Percentiles rank a stretch among this genome's conserved stretches.
Evolutionary conservation across 768 basidiomycete genomes (phyloP).

Genomic region (Cyclocybe aegerita): DNA sequence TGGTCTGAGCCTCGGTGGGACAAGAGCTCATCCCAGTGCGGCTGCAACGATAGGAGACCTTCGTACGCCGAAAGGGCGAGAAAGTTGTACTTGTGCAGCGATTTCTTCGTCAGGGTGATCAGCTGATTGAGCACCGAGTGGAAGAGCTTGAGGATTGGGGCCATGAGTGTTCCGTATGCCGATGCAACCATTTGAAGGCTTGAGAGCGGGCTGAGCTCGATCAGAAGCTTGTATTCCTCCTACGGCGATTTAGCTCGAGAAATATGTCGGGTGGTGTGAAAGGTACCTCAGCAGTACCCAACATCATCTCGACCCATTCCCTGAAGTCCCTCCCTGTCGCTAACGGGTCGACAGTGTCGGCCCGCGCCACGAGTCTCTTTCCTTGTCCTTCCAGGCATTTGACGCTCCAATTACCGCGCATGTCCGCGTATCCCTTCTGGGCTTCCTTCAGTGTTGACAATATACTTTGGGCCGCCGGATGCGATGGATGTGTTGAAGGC

Average conservation of each 20-base stretch:
- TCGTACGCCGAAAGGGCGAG: conserved; percentile 75
- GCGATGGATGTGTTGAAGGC: conserved; percentile 80
- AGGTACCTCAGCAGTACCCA: conserved; percentile 66
- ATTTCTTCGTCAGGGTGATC: conserved; percentile 66
- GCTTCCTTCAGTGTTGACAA: conserved; percentile 69
- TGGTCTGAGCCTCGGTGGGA: conserved; percentile 45
- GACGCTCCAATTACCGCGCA: conserved; percentile 77
- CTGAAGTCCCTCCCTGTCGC: conserved; percentile 70
- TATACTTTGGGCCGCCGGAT: conserved; percentile 70
- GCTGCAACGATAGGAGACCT: conserved; percentile 53
- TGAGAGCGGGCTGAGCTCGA: conserved; percentile 63
- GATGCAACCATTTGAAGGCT: conserved; percentile 47
- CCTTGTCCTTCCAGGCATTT: conserved; percentile 75
- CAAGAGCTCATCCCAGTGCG: conserved; percentile 68
- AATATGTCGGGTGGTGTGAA: neutral
- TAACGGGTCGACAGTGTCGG: conserved; percentile 67
- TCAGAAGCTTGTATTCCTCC: conserved; percentile 69
- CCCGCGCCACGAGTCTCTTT: conserved; percentile 66
- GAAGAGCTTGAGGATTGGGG: conserved; percentile 66
- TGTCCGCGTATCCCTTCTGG: conserved; percentile 81
- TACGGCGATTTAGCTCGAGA: conserved; percentile 19
- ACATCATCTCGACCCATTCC: conserved; percentile 63
- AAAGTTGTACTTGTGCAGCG: conserved; percentile 76
- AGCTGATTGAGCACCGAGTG: conserved; percentile 63
- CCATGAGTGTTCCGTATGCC: conserved; percentile 61